Percentiles rank a stretch among this genome's conserved stretches.
phyloP scores from a whole-genome alignment of 106 monocot genomes.

The Hemerocallis citrina region DNA sequence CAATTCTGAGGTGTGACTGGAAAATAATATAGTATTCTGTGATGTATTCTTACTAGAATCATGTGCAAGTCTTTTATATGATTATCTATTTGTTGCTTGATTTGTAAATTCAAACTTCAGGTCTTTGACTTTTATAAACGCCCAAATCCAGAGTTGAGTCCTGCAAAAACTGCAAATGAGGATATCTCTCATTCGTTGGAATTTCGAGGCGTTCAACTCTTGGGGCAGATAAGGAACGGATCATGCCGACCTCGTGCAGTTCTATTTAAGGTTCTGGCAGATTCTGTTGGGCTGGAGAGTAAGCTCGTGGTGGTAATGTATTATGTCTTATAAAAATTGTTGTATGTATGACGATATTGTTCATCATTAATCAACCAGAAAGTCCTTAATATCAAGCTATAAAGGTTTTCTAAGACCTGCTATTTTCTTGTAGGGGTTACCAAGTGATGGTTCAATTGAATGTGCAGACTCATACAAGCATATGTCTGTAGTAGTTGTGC shows the following conservation, averaged over 20 bases:
- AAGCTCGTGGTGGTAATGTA: slow-evolving; percentile 83
- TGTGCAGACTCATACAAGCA: slow-evolving; percentile 80
- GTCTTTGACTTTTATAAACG: slow-evolving; percentile 93
- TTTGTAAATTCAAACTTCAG: slow-evolving; percentile 18
- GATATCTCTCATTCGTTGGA: slow-evolving; percentile 61
- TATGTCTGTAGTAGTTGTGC: slow-evolving; percentile 77
- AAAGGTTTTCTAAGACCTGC: neutral
- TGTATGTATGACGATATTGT: neutral
- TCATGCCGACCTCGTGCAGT: slow-evolving; percentile 93
- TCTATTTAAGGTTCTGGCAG: slow-evolving; percentile 97
- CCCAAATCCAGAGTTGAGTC: slow-evolving; percentile 59
- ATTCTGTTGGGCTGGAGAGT: slow-evolving; percentile 88
- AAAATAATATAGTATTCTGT: too few relatives aligned
- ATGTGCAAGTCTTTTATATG: neutral
- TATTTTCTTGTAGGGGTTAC: slow-evolving; percentile 49
- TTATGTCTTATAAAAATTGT: neutral
- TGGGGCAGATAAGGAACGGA: slow-evolving; percentile 95
- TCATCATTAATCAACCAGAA: neutral
- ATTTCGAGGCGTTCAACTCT: slow-evolving; percentile 69
- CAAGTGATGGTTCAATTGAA: slow-evolving; percentile 70
- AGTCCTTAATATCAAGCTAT: neutral
- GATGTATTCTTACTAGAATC: too few relatives aligned
- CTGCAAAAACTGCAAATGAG: slow-evolving; percentile 72
- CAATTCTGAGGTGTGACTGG: neutral
- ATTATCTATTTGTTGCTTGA: slow-evolving; percentile 4